Evolutionary conservation across 305 asterid genomes (phyloP).

Genomic region (Fraxinus nigra): DNA sequence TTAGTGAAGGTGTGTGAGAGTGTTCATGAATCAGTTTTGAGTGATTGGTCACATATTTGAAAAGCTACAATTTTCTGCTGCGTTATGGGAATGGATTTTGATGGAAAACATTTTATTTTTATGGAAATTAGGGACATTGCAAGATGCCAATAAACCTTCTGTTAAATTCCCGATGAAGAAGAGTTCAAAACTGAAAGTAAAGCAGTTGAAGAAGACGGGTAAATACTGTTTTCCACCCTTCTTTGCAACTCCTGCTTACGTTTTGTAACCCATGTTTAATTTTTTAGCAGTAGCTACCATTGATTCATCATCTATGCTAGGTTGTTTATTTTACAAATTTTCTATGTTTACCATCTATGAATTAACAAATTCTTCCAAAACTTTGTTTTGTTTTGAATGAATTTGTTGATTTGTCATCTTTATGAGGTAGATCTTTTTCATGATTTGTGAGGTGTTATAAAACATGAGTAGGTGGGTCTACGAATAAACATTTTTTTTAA

Average conservation of each 20-base stretch:
- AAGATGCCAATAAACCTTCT: constrained; percentile 39
- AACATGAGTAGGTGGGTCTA: background rate
- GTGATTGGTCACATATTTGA: background rate
- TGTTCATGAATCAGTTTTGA: background rate
- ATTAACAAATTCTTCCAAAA: background rate
- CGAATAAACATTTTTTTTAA: background rate
- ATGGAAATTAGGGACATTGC: constrained; percentile 35
- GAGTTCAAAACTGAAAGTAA: constrained; percentile 49
- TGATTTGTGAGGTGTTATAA: background rate
- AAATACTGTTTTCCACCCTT: constrained; percentile 21
- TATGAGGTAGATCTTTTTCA: background rate
- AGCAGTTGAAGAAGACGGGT: constrained; percentile 61
- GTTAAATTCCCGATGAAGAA: constrained; percentile 67
- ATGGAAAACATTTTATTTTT: constrained; percentile 8
- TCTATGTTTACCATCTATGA: background rate
- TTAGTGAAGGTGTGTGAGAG: background rate
- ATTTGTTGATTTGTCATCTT: background rate
- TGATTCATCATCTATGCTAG: background rate
- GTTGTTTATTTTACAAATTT: background rate
- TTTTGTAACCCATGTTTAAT: background rate
- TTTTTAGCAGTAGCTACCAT: background rate
- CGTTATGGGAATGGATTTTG: background rate
- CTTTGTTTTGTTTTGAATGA: background rate
- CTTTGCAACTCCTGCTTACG: background rate
- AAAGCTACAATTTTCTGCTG: background rate